These are phyloP conservation scores for Fonsecaea nubica DNA, from an alignment of 2,329 filamentous ascomycete genomes.

Conservation along the genomic window DNA sequence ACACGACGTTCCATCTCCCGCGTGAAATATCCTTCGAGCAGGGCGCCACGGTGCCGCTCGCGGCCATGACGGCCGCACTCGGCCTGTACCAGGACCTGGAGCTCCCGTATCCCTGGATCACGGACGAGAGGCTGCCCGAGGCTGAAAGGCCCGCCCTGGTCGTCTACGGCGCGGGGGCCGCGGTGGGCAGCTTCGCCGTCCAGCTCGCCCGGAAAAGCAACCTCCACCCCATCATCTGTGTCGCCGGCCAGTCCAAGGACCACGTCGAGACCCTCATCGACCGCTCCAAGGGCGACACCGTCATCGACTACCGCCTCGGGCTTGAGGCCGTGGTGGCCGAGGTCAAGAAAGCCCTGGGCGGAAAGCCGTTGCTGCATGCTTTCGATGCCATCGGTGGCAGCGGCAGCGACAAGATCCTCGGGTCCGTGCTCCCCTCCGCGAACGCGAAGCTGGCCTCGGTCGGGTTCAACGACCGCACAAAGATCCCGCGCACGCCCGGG, in stretches of 20 bases:
- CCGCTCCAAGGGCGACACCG: constrained; percentile 59
- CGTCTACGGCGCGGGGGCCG: constrained; percentile 62
- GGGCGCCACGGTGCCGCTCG: constrained; percentile 40
- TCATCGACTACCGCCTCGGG: constrained; percentile 67
- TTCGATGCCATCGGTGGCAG: constrained; percentile 61
- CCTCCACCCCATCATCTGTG: constrained; percentile 67
- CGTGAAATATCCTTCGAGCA: constrained; percentile 58
- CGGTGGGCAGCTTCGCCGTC: constrained; percentile 65
- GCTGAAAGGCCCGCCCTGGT: constrained; percentile 45
- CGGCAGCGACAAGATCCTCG: neutral
- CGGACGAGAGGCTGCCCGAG: neutral
- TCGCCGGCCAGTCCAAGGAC: constrained; percentile 60
- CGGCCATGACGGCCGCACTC: constrained; percentile 31
- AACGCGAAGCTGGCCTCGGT: too few species aligned
- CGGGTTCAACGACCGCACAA: too few species aligned
- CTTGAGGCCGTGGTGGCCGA: constrained; percentile 56
- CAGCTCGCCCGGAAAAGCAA: constrained; percentile 62
- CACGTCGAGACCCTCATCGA: constrained; percentile 63
- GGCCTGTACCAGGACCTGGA: constrained; percentile 25
- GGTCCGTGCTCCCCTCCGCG: too few species aligned
- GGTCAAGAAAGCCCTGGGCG: constrained; percentile 52
- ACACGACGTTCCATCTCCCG: constrained; percentile 63
- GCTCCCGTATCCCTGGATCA: constrained; percentile 31
- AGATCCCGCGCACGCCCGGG: too few species aligned
- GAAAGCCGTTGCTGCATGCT: constrained; percentile 56